A percentile compares a stretch with the other conserved stretches of the same genome.
These are phyloP conservation scores for Vigna reflexopilosa DNA, from an alignment of 306 rosid species.

Conservation along the genomic window DNA sequence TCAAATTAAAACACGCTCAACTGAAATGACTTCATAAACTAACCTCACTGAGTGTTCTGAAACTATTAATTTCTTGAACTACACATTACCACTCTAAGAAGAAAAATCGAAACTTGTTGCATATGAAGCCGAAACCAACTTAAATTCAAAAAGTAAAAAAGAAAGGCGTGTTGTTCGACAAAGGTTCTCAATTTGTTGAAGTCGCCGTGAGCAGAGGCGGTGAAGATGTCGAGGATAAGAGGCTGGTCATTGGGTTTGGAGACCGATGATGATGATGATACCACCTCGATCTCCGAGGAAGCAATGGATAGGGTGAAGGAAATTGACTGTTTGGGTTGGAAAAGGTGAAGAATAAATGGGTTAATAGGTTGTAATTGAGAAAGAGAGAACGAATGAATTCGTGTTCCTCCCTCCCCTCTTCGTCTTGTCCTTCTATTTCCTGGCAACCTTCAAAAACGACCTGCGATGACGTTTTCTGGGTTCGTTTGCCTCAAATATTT, in stretches of 20 bases:
- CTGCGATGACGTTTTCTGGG: no score
- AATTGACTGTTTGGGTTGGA: slow-evolving; percentile 38
- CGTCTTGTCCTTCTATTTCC: background rate
- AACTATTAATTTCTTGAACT: slow-evolving; percentile 10
- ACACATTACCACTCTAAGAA: background rate
- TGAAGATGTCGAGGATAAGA: slow-evolving; percentile 62
- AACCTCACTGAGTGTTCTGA: background rate
- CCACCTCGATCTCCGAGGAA: slow-evolving; percentile 88
- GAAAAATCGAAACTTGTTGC: background rate
- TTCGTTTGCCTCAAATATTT: no score
- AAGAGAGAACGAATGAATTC: slow-evolving; percentile 9
- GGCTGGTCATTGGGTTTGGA: slow-evolving; percentile 62
- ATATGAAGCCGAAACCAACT: slow-evolving; percentile 22
- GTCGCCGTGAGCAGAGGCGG: slow-evolving; percentile 83
- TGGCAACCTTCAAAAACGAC: no score
- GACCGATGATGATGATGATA: slow-evolving; percentile 63
- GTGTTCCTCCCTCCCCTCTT: background rate
- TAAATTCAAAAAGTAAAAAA: background rate
- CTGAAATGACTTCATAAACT: slow-evolving; percentile 2
- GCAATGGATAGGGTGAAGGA: slow-evolving; percentile 51
- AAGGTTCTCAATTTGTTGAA: slow-evolving; percentile 71
- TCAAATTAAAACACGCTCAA: slow-evolving; percentile 34
- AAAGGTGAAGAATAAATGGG: background rate
- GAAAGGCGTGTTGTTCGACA: slow-evolving; percentile 68
- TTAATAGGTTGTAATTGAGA: background rate